Evolutionary conservation across 176 grass and related monocot genomes (phyloP), one percentile per base, ranked within the genome.

Genomic region (Aegilops longissima): DNA sequence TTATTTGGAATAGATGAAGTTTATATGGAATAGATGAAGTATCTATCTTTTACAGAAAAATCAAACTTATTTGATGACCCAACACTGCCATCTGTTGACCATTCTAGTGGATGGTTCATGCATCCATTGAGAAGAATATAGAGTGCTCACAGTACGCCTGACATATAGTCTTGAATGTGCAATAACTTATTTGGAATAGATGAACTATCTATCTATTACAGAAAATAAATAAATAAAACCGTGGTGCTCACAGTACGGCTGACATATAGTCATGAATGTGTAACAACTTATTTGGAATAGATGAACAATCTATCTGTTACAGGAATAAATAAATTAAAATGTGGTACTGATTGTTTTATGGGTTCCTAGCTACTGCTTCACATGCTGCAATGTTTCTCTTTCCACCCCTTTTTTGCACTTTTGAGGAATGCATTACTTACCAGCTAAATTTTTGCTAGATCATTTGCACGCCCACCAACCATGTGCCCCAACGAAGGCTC

Each of bases 401-500:
- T 74, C 49, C 45, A 61, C 76, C 61, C 49, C 5, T 2, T 76
- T 84, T 77, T 68, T 81, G 9, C 30, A 81, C 20, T 70, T 63
- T n/a, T 16, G 64, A 70, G 80, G 12, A 69, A 71, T 80, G 61
- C 30, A 31, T 58, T 76, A 49, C 81, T 87, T 40, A 89, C 80
- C 12, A 78, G 49, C 25, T 73, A 31, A 69, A 14, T 88, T 38
- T 91, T 67, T 44, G 77, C 44, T 94, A 96, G 93, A 90, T 86
- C 71, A 80, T 80, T 69, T 84, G 63, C 62, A 69, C 33, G 36
- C 30, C 5, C 90, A 79, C 85, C 68, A 66, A 87, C 84, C 83
- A 78, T 86, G 51, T 74, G 79, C 42, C 49, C 92, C 70, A 35
- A 45, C 79, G 51, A 89, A 91, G 84, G 27, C 80, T 86, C 83